Percentiles rank a stretch among this genome's conserved stretches.
phyloP scores from a whole-genome alignment of 805 yeast species.

The Candida silvatica region DNA sequence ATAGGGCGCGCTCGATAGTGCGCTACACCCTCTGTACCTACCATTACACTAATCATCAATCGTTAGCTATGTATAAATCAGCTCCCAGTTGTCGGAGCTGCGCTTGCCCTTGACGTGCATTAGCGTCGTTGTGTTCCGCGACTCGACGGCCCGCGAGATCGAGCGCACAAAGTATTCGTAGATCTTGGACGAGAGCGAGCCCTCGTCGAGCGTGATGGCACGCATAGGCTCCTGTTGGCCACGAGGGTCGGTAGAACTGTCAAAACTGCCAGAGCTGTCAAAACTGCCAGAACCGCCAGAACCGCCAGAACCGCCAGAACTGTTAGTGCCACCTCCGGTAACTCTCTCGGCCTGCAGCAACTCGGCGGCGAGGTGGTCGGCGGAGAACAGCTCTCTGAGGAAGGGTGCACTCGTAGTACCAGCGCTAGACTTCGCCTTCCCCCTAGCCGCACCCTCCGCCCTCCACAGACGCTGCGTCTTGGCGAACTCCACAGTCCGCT shows the following conservation, averaged over 20 bases:
- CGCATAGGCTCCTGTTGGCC: background rate
- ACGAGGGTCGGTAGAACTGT: too few relatives aligned
- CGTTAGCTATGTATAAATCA: background rate
- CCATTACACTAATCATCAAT: too few relatives aligned
- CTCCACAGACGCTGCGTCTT: background rate
- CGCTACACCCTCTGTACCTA: too few relatives aligned
- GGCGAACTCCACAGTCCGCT: background rate
- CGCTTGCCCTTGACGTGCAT: background rate
- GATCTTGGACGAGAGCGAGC: background rate
- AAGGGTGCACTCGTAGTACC: too few relatives aligned
- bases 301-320: too few relatives aligned
- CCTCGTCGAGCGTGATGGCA: background rate
- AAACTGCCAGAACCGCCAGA: too few relatives aligned
- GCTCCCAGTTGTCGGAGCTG: slow-evolving; percentile 1
- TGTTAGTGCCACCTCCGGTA: background rate
- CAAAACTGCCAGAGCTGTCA: background rate
- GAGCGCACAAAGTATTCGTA: slow-evolving; percentile 1
- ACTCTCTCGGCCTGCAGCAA: background rate
- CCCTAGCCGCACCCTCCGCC: too few relatives aligned
- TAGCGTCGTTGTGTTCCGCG: background rate
- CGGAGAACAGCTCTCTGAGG: background rate
- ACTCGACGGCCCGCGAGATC: slow-evolving; percentile 1
- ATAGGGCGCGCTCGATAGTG: too few relatives aligned
- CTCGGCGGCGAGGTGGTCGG: background rate
- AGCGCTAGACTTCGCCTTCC: too few relatives aligned